Evolutionary conservation across 768 basidiomycete species (phyloP).

Genomic region (Pisolithus orientalis): DNA sequence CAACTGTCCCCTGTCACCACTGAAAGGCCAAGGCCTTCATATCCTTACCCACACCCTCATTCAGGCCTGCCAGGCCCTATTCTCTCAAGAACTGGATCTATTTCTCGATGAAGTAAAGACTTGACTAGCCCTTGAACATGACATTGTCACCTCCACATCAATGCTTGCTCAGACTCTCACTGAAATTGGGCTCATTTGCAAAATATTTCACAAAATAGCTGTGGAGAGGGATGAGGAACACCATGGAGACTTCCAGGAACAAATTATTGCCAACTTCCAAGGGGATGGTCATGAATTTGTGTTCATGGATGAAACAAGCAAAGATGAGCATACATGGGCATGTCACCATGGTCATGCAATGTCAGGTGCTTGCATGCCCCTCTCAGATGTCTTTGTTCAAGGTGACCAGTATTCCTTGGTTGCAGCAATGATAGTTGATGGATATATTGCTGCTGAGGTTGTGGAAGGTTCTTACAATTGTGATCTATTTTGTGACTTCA

Average conservation of each 20-base stretch:
- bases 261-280: not conserved
- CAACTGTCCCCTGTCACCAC: no score
- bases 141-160: no score
- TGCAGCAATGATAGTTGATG: slow-evolving; percentile 21
- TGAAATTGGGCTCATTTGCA: slow-evolving; percentile 5
- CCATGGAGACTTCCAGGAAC: slow-evolving; percentile 10
- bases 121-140: no score
- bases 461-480: no score
- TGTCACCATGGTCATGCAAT: slow-evolving; percentile 22
- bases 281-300: slow-evolving; percentile 18
- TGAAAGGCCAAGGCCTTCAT: no score
- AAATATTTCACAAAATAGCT: slow-evolving; percentile 9
- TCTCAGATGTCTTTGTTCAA: slow-evolving; percentile 19
- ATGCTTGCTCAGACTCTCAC: no score
- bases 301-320: slow-evolving; percentile 14
- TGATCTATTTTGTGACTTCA: no score
- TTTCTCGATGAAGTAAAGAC: no score
- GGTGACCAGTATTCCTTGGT: slow-evolving; percentile 29
- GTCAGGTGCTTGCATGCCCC: slow-evolving; percentile 13
- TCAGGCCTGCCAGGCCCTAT: no score
- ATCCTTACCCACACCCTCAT: no score
- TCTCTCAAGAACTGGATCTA: no score
- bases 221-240: not conserved
- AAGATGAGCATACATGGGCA: slow-evolving; percentile 16
- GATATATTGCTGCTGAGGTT: no score